A percentile compares a stretch with the other conserved stretches of the same genome.
phyloP scores from a whole-genome alignment of 768 basidiomycete species.

The Hirschioporus abietinus region DNA sequence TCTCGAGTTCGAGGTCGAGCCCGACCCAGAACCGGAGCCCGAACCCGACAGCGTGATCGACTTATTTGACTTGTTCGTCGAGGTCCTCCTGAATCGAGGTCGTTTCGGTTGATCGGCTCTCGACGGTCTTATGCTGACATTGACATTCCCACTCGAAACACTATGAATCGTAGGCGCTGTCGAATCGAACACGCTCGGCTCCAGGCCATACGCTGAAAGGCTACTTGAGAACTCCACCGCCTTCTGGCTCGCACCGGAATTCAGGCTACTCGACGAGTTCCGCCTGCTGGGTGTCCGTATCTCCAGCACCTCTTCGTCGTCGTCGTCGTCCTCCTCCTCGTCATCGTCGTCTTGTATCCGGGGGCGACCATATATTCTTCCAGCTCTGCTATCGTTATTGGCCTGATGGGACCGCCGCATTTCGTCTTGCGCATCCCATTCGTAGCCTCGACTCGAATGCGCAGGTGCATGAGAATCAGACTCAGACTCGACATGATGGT shows the following conservation, averaged over 20 bases:
- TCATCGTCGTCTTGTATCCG: constrained; percentile 17
- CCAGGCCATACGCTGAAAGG: background rate
- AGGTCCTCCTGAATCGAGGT: background rate
- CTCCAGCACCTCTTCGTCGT: constrained; percentile 14
- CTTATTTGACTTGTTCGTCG: constrained; percentile 9
- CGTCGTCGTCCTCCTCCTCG: constrained; percentile 22
- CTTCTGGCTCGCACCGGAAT: background rate
- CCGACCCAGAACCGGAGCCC: constrained; percentile 18
- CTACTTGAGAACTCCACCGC: background rate
- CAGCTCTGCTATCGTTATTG: background rate
- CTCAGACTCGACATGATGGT: background rate
- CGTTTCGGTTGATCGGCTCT: background rate
- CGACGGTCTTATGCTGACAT: background rate
- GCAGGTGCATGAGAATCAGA: background rate
- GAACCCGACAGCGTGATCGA: constrained; percentile 25
- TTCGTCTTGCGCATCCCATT: constrained; percentile 11
- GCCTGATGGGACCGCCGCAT: background rate
- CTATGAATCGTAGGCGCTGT: no score
- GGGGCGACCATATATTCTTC: background rate
- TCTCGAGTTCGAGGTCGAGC: constrained; percentile 9
- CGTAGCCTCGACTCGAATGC: constrained; percentile 12
- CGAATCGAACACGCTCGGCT: background rate
- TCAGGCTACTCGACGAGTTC: constrained; percentile 10
- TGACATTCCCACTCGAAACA: background rate
- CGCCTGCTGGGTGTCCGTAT: constrained; percentile 2